phyloP scores from a whole-genome alignment of 2,329 filamentous ascomycete species.

The Penicillium sp. region DNA sequence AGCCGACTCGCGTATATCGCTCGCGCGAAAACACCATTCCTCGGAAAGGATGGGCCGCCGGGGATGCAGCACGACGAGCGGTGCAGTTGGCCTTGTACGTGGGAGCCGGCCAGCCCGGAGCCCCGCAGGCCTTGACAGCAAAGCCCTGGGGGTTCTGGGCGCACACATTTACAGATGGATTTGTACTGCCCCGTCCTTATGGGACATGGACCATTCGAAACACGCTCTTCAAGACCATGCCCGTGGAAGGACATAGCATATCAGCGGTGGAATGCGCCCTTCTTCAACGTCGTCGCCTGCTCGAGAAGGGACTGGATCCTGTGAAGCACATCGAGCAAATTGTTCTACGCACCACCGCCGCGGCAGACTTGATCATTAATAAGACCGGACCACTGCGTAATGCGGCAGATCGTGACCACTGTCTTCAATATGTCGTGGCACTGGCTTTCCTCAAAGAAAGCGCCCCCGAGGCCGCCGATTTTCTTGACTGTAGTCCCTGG shows the following conservation, averaged over 20 bases:
- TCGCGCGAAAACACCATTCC: constrained; percentile 32
- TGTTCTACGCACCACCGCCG: constrained; percentile 26
- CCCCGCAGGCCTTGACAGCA: constrained; percentile 26
- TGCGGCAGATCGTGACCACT: constrained; percentile 35
- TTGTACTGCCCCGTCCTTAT: constrained; percentile 17
- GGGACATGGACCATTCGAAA: constrained; percentile 21
- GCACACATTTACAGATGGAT: constrained; percentile 16
- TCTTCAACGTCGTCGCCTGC: constrained; percentile 10
- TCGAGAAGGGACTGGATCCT: constrained; percentile 9
- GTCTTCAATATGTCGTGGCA: constrained; percentile 33
- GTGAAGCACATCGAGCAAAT: constrained; percentile 23
- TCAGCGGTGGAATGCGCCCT: constrained; percentile 33
- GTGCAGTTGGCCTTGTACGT: constrained; percentile 35
- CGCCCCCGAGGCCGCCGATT: constrained; percentile 23
- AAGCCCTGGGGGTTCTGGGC: constrained; percentile 36
- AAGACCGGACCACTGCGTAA: constrained; percentile 27
- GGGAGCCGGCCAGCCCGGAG: constrained; percentile 26
- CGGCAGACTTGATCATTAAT: constrained; percentile 32
- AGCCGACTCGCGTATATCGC: constrained; percentile 34
- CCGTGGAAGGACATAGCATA: constrained; percentile 33
- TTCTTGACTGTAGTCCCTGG: constrained; percentile 25
- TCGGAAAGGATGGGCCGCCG: constrained; percentile 42
- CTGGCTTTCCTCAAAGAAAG: constrained; percentile 30
- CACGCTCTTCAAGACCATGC: constrained; percentile 25
- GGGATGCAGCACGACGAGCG: constrained; percentile 39